These are phyloP conservation scores for Scolecobasidium constrictum DNA, from an alignment of 2,329 filamentous ascomycete genomes.

Conservation along the genomic window DNA sequence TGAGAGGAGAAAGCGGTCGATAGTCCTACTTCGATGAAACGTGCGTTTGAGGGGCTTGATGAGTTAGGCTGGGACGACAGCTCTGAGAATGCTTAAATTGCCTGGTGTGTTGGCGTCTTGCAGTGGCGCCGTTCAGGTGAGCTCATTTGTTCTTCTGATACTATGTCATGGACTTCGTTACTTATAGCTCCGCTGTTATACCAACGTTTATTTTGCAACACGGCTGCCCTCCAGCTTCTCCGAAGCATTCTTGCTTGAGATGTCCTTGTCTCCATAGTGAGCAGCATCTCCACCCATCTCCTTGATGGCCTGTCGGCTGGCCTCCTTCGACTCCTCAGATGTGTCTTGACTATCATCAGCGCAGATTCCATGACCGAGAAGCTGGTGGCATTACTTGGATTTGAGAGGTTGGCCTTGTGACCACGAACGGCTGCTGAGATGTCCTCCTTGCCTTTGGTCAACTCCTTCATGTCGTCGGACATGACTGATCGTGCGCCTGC, in stretches of 20 bases:
- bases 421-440: neutral
- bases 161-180: neutral
- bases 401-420: neutral
- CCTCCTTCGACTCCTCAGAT: neutral
- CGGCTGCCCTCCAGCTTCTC: neutral
- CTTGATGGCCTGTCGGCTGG: neutral
- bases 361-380: no score
- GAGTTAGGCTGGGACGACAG: no score
- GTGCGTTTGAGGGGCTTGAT: no score
- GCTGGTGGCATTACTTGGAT: conserved; percentile 5
- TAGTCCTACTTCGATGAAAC: no score
- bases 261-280: neutral
- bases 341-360: neutral
- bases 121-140: no score
- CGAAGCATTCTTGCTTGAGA: neutral
- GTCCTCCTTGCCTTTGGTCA: conserved; percentile 1
- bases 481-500: conserved; percentile 1
- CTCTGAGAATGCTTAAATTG: no score
- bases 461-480: conserved; percentile 6
- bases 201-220: neutral
- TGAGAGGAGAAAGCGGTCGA: no score
- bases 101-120: no score
- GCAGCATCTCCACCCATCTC: neutral
- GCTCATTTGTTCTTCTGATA: neutral
- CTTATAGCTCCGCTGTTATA: neutral